A percentile compares a stretch with the other conserved stretches of the same genome.
Conservation (phyloP, 371 early-diverging fungal species). For the Syncephalastrum contaminatum region DNA sequence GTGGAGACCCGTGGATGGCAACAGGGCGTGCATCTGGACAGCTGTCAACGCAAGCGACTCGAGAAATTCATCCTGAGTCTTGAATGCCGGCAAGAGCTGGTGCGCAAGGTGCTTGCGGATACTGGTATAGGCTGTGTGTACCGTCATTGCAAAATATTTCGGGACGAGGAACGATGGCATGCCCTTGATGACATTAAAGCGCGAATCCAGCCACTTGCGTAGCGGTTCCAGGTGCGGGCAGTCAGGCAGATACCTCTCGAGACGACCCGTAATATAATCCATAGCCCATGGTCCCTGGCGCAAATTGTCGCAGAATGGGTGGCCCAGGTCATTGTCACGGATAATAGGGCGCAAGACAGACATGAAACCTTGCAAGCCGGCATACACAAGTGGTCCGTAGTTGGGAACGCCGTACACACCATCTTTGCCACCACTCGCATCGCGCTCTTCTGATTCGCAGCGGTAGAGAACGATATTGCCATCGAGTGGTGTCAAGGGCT, state of each 20-base stretch:
- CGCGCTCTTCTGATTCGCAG: slow-evolving; percentile 82
- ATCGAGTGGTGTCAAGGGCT: slow-evolving; percentile 58
- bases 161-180: slow-evolving; percentile 86
- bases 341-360: slow-evolving; percentile 75
- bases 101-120: slow-evolving; percentile 43
- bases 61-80: slow-evolving; percentile 65
- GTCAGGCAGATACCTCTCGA: slow-evolving; percentile 53
- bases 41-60: slow-evolving; percentile 74
- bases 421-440: slow-evolving; percentile 60
- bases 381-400: slow-evolving; percentile 79
- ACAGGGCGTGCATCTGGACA: slow-evolving; percentile 79
- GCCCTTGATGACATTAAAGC: slow-evolving; percentile 64
- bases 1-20: slow-evolving; percentile 77
- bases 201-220: slow-evolving; percentile 72
- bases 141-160: slow-evolving; percentile 86
- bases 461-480: slow-evolving; percentile 86
- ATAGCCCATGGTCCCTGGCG: slow-evolving; percentile 91
- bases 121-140: slow-evolving; percentile 76
- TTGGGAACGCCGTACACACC: slow-evolving; percentile 87
- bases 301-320: slow-evolving; percentile 87
- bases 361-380: slow-evolving; percentile 93
- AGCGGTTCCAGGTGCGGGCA: slow-evolving; percentile 31
- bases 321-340: slow-evolving; percentile 86
- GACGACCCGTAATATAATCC: slow-evolving; percentile 79
- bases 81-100: slow-evolving; percentile 30